Evolutionary conservation across 805 yeast species (phyloP).

Genomic region (Brettanomyces anomalus): DNA sequence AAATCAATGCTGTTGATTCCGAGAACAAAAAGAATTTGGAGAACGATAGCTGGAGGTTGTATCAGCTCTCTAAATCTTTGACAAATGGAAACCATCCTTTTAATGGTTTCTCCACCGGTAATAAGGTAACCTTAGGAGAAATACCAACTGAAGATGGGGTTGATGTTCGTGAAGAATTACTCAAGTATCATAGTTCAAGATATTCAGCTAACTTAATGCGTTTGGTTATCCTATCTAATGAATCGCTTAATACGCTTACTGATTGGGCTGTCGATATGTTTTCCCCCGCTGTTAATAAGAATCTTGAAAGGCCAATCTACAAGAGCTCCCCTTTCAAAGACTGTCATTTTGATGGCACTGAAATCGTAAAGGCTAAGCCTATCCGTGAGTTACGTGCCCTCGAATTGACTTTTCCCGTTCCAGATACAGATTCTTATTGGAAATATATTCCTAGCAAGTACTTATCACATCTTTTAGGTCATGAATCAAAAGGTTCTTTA

Average conservation of each 20-base stretch:
- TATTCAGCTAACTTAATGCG: constrained; percentile 89
- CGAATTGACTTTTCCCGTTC: constrained; percentile 62
- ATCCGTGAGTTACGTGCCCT: constrained; percentile 71
- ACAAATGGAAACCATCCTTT: constrained; percentile 75
- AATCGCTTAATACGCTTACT: constrained; percentile 62
- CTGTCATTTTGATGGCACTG: constrained; percentile 37
- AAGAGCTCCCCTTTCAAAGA: constrained; percentile 36
- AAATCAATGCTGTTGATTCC: constrained; percentile 89
- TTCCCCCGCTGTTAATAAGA: constrained; percentile 47
- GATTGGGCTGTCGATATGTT: constrained; percentile 63
- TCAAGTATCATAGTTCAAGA: constrained; percentile 60
- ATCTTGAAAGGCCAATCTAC: constrained; percentile 37
- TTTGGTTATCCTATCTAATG: constrained; percentile 76
- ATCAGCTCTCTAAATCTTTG: constrained; percentile 71
- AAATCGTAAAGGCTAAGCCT: constrained; percentile 58
- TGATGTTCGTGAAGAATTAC: constrained; percentile 73
- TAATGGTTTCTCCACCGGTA: constrained; percentile 87
- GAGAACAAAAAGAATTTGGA: constrained; percentile 93
- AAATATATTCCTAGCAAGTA: constrained; percentile 61
- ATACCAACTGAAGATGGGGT: constrained; percentile 51
- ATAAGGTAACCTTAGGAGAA: constrained; percentile 60
- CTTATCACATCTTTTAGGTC: constrained; percentile 79
- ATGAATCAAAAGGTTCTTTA: constrained; percentile 84
- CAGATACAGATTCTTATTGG: constrained; percentile 65
- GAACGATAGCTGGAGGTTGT: constrained; percentile 79